phyloP scores from a whole-genome alignment of 371 early-diverging fungal species.

The Lichtheimia corymbifera region DNA sequence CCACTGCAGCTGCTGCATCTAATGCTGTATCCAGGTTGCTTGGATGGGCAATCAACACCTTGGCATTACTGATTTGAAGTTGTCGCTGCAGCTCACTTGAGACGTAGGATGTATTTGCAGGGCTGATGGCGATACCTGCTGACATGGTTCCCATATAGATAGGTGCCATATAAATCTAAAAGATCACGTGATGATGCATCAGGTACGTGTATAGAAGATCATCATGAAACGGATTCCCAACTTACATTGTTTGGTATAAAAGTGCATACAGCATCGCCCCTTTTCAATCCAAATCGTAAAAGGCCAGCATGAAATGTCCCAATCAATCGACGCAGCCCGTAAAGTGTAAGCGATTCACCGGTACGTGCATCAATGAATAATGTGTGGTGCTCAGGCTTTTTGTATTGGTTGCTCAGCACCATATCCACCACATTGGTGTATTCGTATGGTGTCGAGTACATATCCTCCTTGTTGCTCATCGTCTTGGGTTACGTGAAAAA shows the following conservation, averaged over 20 bases:
- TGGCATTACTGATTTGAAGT: constrained; percentile 62
- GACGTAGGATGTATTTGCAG: constrained; percentile 72
- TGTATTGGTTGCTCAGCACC: constrained; percentile 8
- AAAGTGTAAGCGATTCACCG: constrained; percentile 15
- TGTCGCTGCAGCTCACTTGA: constrained; percentile 69
- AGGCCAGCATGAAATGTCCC: constrained; percentile 15
- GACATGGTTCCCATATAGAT: constrained; percentile 21
- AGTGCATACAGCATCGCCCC: constrained; percentile 17
- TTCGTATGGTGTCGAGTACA: not conserved
- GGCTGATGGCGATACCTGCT: constrained; percentile 46
- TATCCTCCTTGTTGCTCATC: not conserved
- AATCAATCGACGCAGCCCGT: constrained; percentile 2
- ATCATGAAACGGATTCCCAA: not conserved
- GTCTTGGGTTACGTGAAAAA: too few relatives aligned
- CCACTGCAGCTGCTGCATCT: constrained; percentile 50
- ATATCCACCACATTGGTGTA: constrained; percentile 13
- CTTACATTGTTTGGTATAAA: constrained; percentile 23
- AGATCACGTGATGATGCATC: not conserved
- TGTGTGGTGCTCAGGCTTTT: constrained; percentile 8
- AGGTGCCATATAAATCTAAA: constrained; percentile 25
- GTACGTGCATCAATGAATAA: constrained; percentile 16
- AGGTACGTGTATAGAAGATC: not conserved
- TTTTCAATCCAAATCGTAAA: constrained; percentile 13
- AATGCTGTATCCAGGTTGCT: constrained; percentile 40
- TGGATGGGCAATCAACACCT: constrained; percentile 48